These are phyloP conservation scores for Amoeboaphelidium occidentale DNA, from an alignment of 371 early-diverging fungal genomes.

Conservation along the genomic window DNA sequence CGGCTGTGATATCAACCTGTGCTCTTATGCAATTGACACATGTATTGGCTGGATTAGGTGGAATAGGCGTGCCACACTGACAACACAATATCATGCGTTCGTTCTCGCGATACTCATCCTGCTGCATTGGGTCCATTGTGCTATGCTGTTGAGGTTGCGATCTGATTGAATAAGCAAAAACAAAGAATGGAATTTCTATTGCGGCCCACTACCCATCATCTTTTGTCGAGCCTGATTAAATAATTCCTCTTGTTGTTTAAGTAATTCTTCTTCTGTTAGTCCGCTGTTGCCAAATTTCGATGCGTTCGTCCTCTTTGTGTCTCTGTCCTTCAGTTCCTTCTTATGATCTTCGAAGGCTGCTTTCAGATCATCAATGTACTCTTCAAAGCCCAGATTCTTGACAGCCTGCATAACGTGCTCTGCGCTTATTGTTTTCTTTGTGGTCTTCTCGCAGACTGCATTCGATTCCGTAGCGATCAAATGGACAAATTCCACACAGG, in stretches of 20 bases:
- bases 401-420: constrained; percentile 87
- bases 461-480: constrained; percentile 56
- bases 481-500: constrained; percentile 40
- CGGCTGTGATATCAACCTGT: constrained; percentile 88
- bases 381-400: constrained; percentile 71
- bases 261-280: constrained; percentile 70
- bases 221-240: constrained; percentile 65
- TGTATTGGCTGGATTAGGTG: constrained; percentile 93
- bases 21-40: constrained; percentile 93
- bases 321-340: constrained; percentile 43
- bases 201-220: too few relatives aligned
- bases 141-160: too few relatives aligned
- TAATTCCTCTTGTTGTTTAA: constrained; percentile 61
- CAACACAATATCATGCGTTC: constrained; percentile 49
- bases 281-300: constrained; percentile 57
- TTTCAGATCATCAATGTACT: constrained; percentile 64
- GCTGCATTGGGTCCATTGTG: too few relatives aligned
- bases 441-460: constrained; percentile 86
- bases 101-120: too few relatives aligned
- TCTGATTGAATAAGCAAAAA: too few relatives aligned
- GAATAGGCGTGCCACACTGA: constrained; percentile 85
- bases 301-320: constrained; percentile 25
- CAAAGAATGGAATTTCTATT: too few relatives aligned
- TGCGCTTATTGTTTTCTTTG: constrained; percentile 91
- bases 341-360: constrained; percentile 73